These are phyloP conservation scores for Calonectria fujianensis DNA, from an alignment of 2,329 filamentous ascomycete species.

Conservation along the genomic window DNA sequence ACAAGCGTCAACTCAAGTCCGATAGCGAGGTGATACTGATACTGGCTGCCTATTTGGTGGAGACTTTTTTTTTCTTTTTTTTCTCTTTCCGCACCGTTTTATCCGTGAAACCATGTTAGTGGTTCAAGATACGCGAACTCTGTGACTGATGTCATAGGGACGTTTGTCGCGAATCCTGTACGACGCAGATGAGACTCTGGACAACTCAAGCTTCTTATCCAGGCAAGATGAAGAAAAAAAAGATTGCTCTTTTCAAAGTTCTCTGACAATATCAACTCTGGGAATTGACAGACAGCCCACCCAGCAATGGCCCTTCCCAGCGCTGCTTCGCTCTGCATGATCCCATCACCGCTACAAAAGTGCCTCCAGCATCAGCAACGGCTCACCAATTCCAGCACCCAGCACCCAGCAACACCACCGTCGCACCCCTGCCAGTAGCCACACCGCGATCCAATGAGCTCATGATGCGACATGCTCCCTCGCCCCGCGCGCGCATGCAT, in stretches of 20 bases:
- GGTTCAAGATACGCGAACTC: background rate
- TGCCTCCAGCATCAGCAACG: background rate
- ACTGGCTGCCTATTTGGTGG: slow-evolving; percentile 25
- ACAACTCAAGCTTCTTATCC: background rate
- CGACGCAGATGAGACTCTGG: background rate
- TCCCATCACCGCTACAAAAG: slow-evolving; percentile 20
- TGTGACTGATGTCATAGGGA: slow-evolving; percentile 12
- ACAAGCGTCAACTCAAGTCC: slow-evolving; percentile 7
- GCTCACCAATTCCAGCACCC: background rate
- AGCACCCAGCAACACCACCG: background rate
- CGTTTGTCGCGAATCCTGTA: background rate
- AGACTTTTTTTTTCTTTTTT: background rate
- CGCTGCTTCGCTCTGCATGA: background rate
- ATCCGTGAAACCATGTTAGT: slow-evolving; percentile 5
- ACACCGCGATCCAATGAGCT: slow-evolving; percentile 28
- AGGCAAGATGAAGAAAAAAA: background rate
- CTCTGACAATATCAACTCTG: background rate
- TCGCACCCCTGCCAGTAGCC: slow-evolving; percentile 13
- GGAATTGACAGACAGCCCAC: background rate
- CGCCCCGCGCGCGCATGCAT: slow-evolving; percentile 23
- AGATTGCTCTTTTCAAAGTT: background rate
- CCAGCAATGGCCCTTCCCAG: background rate
- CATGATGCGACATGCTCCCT: slow-evolving; percentile 31
- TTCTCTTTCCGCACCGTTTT: background rate
- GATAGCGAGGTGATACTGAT: slow-evolving; percentile 11